These are phyloP conservation scores for Plasmodium malariae DNA, from an alignment of 169 alveolate genomes.

Conservation along the genomic window DNA sequence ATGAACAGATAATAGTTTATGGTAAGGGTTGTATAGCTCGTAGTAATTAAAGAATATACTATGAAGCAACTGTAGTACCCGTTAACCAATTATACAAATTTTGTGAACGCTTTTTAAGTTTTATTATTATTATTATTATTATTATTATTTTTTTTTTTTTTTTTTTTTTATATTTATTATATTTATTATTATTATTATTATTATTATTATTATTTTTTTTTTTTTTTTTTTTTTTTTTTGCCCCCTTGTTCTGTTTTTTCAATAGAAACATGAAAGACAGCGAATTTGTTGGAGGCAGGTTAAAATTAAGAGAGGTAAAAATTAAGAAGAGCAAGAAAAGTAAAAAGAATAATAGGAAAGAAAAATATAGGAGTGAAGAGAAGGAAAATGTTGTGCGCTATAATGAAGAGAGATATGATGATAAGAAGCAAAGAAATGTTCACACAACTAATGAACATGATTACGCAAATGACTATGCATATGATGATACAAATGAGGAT, in stretches of 20 bases:
- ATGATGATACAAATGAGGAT: conserved; percentile 62
- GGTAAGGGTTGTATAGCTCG: too few species aligned
- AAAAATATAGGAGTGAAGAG: background rate
- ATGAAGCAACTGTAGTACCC: too few species aligned
- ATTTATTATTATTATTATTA: background rate
- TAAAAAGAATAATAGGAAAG: conserved; percentile 2
- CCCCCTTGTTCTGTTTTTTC: background rate
- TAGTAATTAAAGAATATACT: too few species aligned
- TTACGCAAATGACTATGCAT: too few species aligned
- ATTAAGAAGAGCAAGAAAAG: conserved; percentile 6
- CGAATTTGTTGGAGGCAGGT: conserved; percentile 71
- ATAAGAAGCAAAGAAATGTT: too few species aligned
- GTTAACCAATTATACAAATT: too few species aligned
- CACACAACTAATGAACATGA: too few species aligned
- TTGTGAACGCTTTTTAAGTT: background rate
- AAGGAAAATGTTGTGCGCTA: background rate
- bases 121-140: background rate
- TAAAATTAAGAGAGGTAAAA: conserved; percentile 34
- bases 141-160: background rate
- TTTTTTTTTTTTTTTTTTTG: conserved; percentile 1
- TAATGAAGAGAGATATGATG: conserved; percentile 32
- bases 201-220: background rate
- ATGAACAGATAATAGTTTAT: too few species aligned
- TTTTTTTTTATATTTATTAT: too few species aligned
- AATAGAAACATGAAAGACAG: conserved; percentile 49